A percentile compares a stretch with the other conserved stretches of the same genome.
Conservation (phyloP, 495 filamentous ascomycete genomes). For the Ramalina intermedia region DNA sequence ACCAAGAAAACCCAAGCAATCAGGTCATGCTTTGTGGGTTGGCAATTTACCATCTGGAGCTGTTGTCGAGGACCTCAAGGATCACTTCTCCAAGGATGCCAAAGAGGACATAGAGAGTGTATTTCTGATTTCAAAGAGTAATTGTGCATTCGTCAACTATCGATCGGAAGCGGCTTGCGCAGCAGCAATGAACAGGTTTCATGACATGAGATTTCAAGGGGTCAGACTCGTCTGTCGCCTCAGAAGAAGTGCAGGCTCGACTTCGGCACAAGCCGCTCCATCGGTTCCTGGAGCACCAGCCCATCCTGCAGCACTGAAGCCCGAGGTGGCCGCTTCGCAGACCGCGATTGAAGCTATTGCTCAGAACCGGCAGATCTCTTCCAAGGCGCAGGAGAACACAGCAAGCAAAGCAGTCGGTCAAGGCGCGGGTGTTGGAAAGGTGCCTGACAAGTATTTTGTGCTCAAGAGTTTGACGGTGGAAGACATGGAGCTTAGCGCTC, state of each 20-base stretch:
- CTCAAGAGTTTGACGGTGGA: constrained; percentile 92
- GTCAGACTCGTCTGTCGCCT: constrained; percentile 84
- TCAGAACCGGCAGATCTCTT: constrained; percentile 14
- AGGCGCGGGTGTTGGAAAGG: constrained; percentile 17
- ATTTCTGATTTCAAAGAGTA: constrained; percentile 93
- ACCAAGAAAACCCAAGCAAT: constrained; percentile 82
- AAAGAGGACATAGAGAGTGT: constrained; percentile 71
- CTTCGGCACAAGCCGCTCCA: constrained; percentile 26
- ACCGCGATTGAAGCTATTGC: constrained; percentile 14
- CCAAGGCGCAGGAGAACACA: constrained; percentile 14
- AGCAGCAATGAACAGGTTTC: constrained; percentile 68
- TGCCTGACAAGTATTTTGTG: constrained; percentile 68
- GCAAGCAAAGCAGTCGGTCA: constrained; percentile 4
- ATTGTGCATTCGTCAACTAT: constrained; percentile 97
- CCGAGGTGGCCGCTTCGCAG: constrained; percentile 9
- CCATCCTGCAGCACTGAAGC: constrained; percentile 32
- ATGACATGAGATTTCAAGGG: constrained; percentile 82
- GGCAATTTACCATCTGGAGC: constrained; percentile 82
- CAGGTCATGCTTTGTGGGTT: constrained; percentile 90
- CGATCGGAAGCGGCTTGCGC: constrained; percentile 63
- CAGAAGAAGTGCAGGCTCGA: constrained; percentile 37
- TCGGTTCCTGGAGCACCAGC: constrained; percentile 37
- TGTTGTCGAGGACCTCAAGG: constrained; percentile 65
- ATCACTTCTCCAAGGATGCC: constrained; percentile 77
- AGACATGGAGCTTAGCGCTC: constrained; percentile 81